Evolutionary conservation across 2,329 filamentous ascomycete species (phyloP).

Genomic region (Fusarium sp.): DNA sequence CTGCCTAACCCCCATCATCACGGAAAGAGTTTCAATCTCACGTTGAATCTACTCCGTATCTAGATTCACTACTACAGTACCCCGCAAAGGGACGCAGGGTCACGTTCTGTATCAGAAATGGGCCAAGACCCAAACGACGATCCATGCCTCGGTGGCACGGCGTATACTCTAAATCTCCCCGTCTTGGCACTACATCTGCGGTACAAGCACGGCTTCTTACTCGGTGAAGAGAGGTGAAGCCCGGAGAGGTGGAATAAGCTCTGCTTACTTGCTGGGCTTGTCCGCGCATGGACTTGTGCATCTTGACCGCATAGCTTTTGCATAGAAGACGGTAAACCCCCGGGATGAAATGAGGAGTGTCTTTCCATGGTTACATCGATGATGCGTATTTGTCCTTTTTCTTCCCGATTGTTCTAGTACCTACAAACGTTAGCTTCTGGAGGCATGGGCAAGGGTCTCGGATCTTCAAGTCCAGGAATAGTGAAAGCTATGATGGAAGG

Average conservation of each 20-base stretch:
- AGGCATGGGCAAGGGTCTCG: slow-evolving; percentile 9
- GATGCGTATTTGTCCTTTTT: slow-evolving; percentile 8
- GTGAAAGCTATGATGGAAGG: background rate
- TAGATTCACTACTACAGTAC: slow-evolving; percentile 5
- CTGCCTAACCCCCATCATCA: too few species aligned
- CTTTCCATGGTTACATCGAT: slow-evolving; percentile 4
- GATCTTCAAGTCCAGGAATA: background rate
- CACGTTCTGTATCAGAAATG: slow-evolving; percentile 2
- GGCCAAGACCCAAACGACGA: slow-evolving; percentile 8
- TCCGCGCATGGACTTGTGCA: background rate
- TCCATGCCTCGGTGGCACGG: slow-evolving; percentile 1
- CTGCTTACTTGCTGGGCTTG: background rate
- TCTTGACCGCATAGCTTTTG: background rate
- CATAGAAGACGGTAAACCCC: slow-evolving; percentile 14
- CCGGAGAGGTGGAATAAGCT: background rate
- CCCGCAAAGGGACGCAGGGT: slow-evolving; percentile 8
- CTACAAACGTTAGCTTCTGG: background rate
- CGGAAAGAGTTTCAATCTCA: too few species aligned
- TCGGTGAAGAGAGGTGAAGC: slow-evolving; percentile 35
- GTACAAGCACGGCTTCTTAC: background rate
- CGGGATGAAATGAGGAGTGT: slow-evolving; percentile 11
- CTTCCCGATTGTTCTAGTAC: background rate
- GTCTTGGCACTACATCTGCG: slow-evolving; percentile 18
- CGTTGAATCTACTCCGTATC: too few species aligned
- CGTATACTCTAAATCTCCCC: slow-evolving; percentile 4